Evolutionary conservation across 2,329 filamentous ascomycete species (phyloP).

Genomic region (Cladosporium sp.): DNA sequence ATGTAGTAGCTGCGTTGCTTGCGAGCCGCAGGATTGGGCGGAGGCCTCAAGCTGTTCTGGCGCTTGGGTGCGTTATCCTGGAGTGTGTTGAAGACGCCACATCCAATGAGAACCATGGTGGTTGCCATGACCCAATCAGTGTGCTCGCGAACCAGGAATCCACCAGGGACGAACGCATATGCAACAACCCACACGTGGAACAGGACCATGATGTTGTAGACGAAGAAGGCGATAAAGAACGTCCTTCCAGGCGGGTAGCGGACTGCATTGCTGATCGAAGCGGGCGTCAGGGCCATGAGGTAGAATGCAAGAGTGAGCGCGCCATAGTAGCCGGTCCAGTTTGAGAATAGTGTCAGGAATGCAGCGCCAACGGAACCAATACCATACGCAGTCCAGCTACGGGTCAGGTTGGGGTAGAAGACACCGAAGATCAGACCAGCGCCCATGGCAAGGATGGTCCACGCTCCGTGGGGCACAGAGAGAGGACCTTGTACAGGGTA

Average conservation of each 20-base stretch:
- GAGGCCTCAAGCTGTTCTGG: constrained; percentile 31
- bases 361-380: constrained; percentile 77
- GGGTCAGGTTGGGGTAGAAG: constrained; percentile 67
- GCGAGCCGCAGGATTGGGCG: constrained; percentile 48
- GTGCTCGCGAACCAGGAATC: constrained; percentile 85
- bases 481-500: constrained; percentile 88
- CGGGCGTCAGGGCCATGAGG: constrained; percentile 74
- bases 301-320: constrained; percentile 75
- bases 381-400: constrained; percentile 77
- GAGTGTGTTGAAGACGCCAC: constrained; percentile 72
- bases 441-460: constrained; percentile 86
- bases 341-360: constrained; percentile 70
- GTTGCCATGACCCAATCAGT: constrained; percentile 93
- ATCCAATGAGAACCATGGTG: constrained; percentile 81
- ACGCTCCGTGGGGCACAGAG: constrained; percentile 83
- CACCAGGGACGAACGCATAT: constrained; percentile 95
- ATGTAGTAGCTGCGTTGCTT: constrained; percentile 66
- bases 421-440: constrained; percentile 75
- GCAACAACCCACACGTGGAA: constrained; percentile 99
- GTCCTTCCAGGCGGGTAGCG: constrained; percentile 74
- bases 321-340: constrained; percentile 91
- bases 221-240: constrained; percentile 84
- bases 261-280: constrained; percentile 73
- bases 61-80: constrained; percentile 50
- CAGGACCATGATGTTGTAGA: constrained; percentile 93